A percentile compares a stretch with the other conserved stretches of the same genome.
phyloP scores from a whole-genome alignment of 345 rosid species.

The Arabidopsis arenosa region DNA sequence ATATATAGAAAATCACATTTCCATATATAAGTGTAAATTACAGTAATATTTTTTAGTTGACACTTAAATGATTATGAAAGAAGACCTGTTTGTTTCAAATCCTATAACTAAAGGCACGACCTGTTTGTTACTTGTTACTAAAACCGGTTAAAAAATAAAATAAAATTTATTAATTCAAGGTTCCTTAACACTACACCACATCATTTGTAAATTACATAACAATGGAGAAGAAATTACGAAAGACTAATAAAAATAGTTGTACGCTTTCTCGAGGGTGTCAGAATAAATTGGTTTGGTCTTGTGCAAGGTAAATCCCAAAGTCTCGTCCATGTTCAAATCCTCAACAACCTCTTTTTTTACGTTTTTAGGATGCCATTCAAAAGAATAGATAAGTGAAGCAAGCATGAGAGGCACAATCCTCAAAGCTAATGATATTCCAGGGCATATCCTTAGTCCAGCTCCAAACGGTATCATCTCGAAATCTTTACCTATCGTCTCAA shows the following conservation, averaged over 20 bases:
- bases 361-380: slow-evolving; percentile 26
- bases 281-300: slow-evolving; percentile 28
- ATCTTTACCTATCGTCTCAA: slow-evolving; percentile 25
- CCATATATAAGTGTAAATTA: too few relatives aligned
- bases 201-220: neutral
- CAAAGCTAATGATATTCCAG: slow-evolving; percentile 46
- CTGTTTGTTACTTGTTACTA: neutral
- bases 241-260: slow-evolving; percentile 3
- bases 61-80: too few relatives aligned
- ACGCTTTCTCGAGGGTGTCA: slow-evolving; percentile 1
- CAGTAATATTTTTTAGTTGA: too few relatives aligned
- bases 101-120: too few relatives aligned
- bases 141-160: neutral
- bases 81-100: too few relatives aligned
- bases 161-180: neutral
- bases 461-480: slow-evolving; percentile 37
- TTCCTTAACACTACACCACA: neutral
- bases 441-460: slow-evolving; percentile 42
- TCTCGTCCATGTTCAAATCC: slow-evolving; percentile 35
- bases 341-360: neutral
- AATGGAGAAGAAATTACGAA: neutral
- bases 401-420: slow-evolving; percentile 42
- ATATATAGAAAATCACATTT: too few relatives aligned
- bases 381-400: slow-evolving; percentile 44
- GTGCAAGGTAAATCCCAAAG: slow-evolving; percentile 34